Evolutionary conservation across 331 rosid genomes (phyloP), one percentile per base, ranked within the genome.

Genomic region (Cydonia oblonga): DNA sequence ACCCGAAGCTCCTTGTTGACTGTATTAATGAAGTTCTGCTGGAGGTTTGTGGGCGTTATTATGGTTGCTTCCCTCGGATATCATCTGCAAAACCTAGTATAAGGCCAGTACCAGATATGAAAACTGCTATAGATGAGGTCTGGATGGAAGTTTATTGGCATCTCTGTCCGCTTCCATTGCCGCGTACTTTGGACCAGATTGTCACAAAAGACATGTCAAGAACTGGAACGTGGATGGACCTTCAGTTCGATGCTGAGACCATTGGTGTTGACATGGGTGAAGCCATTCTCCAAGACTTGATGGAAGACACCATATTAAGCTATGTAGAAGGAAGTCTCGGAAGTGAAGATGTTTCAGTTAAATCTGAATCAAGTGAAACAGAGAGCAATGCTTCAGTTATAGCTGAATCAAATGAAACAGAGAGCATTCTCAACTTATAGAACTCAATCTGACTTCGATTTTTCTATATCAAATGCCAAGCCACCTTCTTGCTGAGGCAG

Each of bases 111-210:
- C 84, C 81, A 30, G 78, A 81, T 56, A 72, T 83, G 87, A 73
- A 83, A 75, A 81, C 56, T 52, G 77, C 79, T 40, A 71, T 76
- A 64, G 69, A 68, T 61, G 90, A 83, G 84, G 84, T 90, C n/a
- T 88, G 87, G 75, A 86, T 82, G 75, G 90, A 82, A 79, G 87
- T 91, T 51, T 73, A 90, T 74, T 87, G 97, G 97, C 86, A 87
- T 82, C 80, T 95, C 80, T 83, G 75, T 84, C 87, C 92, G 10
- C 68, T 86, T 65, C 90, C 93, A 26, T 85, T 78, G 15, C 97
- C 96, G 2, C 85, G 24, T 38, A 85, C 90, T 3, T 84, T 95
- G 72, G 99, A 95, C 73, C 96, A 95, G 79, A 89, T 91, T 69
- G 86, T 95, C 52, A 66, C 70, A 69, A 95, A 95, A 79, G 96